A percentile compares a stretch with the other conserved stretches of the same genome.
These are phyloP conservation scores for Eucommia ulmoides DNA, from an alignment of 257 asterid species.

Conservation along the genomic window DNA sequence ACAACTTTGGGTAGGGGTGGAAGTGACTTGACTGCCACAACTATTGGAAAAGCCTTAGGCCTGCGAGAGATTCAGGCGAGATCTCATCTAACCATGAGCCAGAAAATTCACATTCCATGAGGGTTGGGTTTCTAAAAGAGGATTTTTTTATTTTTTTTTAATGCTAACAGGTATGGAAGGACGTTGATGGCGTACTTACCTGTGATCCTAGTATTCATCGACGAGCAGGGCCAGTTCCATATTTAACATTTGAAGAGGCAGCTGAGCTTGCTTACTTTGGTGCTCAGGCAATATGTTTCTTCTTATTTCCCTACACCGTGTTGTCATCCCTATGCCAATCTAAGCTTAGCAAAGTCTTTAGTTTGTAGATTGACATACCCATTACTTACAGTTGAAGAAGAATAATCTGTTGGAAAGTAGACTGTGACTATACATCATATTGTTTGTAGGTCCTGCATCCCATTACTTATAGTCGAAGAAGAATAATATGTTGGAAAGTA, in stretches of 20 bases:
- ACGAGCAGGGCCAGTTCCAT: conserved; percentile 69
- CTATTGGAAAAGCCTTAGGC: conserved; percentile 78
- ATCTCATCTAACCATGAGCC: background rate
- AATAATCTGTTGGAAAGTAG: background rate
- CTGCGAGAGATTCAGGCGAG: conserved; percentile 79
- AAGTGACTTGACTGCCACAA: conserved; percentile 94
- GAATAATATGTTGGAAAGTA: background rate
- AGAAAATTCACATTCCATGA: background rate
- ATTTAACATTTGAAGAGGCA: conserved; percentile 90
- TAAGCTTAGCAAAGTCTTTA: background rate
- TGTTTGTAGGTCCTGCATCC: too few relatives aligned
- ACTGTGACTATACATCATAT: background rate
- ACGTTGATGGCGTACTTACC: conserved; percentile 95
- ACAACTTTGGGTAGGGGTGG: conserved; percentile 94
- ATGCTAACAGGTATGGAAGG: conserved; percentile 85
- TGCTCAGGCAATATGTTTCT: conserved; percentile 60
- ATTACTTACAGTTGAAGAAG: background rate
- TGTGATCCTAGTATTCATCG: conserved; percentile 82
- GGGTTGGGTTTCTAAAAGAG: background rate
- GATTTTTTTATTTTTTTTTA: background rate
- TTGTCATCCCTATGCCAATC: too few relatives aligned
- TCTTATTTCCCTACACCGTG: too few relatives aligned
- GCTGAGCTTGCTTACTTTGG: conserved; percentile 98
- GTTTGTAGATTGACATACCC: background rate
- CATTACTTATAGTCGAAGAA: too few relatives aligned